Conservation (phyloP, 176 grass and related monocot species). For the Aegilops umbellulata region DNA sequence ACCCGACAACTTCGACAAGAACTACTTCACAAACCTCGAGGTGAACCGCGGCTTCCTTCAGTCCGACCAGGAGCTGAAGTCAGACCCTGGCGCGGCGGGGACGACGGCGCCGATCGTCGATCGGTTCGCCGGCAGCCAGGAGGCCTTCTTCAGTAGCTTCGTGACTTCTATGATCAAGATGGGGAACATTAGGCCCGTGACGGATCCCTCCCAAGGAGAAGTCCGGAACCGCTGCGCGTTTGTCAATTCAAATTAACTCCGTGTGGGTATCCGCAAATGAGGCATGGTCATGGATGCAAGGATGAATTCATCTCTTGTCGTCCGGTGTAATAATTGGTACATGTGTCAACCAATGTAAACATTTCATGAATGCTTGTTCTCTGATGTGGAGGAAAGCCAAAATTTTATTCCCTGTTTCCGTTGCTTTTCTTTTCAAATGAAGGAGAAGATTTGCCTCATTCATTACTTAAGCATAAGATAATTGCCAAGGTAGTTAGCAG, state of each 20-base stretch:
- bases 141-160: slow-evolving; percentile 49
- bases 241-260: not conserved
- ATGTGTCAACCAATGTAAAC: not conserved
- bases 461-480: not conserved
- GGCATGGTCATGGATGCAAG: not conserved
- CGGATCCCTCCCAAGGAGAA: slow-evolving; percentile 28
- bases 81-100: not conserved
- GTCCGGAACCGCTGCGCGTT: slow-evolving; percentile 41
- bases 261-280: not conserved
- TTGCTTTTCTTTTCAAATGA: not conserved
- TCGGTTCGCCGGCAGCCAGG: slow-evolving; percentile 45
- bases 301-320: not conserved
- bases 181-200: slow-evolving; percentile 51
- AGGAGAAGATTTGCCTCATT: no score
- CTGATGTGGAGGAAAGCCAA: not conserved
- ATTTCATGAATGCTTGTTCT: not conserved
- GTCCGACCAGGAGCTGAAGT: slow-evolving; percentile 71
- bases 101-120: slow-evolving; percentile 43
- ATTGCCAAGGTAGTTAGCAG: not conserved
- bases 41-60: slow-evolving; percentile 37
- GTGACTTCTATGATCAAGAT: slow-evolving; percentile 62
- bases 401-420: not conserved
- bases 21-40: slow-evolving; percentile 64
- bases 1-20: slow-evolving; percentile 51
- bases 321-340: not conserved